A percentile compares a stretch with the other conserved stretches of the same genome.
phyloP scores from a whole-genome alignment of 2,329 filamentous ascomycete species.

The Arachnopeziza araneosa region DNA sequence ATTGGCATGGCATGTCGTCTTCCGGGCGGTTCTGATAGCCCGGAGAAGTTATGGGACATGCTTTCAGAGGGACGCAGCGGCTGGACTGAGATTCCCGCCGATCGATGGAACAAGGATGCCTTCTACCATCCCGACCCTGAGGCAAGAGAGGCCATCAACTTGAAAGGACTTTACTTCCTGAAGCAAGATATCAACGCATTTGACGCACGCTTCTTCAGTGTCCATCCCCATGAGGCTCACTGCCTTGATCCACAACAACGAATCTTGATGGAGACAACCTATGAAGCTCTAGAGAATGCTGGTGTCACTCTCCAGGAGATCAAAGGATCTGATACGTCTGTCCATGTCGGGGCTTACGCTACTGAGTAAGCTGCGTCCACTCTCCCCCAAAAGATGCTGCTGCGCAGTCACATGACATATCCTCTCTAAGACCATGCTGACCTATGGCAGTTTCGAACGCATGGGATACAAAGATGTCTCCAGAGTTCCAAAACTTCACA shows the following conservation, averaged over 20 bases:
- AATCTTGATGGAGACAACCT: conserved; percentile 24
- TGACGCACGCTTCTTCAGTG: conserved; percentile 9
- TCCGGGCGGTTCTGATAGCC: conserved; percentile 31
- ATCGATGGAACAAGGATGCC: conserved; percentile 44
- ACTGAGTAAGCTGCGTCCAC: conserved; percentile 14
- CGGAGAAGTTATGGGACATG: conserved; percentile 37
- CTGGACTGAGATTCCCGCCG: conserved; percentile 30
- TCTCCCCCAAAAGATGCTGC: conserved; percentile 11
- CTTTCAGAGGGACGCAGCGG: conserved; percentile 33
- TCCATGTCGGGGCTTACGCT: not conserved
- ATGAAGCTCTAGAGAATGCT: conserved; percentile 23
- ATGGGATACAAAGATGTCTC: not conserved
- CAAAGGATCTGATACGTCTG: not conserved
- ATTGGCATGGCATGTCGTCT: conserved; percentile 34
- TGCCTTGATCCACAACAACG: conserved; percentile 27
- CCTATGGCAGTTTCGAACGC: not conserved
- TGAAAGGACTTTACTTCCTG: not conserved
- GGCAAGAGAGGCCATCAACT: conserved; percentile 5
- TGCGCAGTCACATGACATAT: conserved; percentile 4
- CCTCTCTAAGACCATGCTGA: conserved; percentile 1
- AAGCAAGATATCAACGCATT: not conserved
- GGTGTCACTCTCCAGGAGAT: not conserved
- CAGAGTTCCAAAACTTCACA: not conserved
- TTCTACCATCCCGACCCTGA: conserved; percentile 46
- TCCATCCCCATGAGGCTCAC: conserved; percentile 22